Evolutionary conservation across 2,329 filamentous ascomycete species (phyloP).

Genomic region (Ophiocordyceps robertsii): DNA sequence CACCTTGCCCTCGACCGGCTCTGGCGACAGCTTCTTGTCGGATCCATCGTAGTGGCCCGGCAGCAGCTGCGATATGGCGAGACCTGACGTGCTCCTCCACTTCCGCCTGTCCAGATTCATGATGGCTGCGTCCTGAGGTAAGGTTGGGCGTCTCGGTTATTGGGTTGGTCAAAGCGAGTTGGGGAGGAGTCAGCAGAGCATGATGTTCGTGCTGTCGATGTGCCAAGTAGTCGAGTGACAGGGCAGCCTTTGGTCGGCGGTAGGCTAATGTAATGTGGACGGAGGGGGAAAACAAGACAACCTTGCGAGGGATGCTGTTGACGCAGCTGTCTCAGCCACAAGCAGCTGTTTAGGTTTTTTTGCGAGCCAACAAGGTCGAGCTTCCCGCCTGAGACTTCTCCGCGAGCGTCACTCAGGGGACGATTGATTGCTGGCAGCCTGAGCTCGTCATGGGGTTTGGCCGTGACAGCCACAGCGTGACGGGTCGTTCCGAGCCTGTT

Average conservation of each 20-base stretch:
- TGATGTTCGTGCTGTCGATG: background rate
- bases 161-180: background rate
- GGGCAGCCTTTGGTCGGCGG: background rate
- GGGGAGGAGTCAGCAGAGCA: background rate
- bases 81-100: constrained; percentile 17
- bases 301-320: constrained; percentile 2
- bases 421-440: background rate
- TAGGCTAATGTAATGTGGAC: background rate
- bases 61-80: constrained; percentile 10
- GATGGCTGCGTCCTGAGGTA: constrained; percentile 1
- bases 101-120: constrained; percentile 22
- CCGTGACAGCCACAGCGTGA: background rate
- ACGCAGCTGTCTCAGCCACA: constrained; percentile 11
- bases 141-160: background rate
- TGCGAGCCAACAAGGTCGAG: constrained; percentile 1
- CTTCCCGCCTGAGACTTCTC: constrained; percentile 2
- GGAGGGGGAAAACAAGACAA: background rate
- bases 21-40: constrained; percentile 7
- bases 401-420: constrained; percentile 10
- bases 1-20: constrained; percentile 18
- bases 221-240: background rate
- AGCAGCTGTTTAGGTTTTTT: constrained; percentile 5
- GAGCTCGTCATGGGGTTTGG: background rate
- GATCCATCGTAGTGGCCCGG: constrained; percentile 8
- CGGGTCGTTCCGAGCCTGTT: background rate